Percentiles rank a stretch among this genome's conserved stretches.
phyloP scores from a whole-genome alignment of 2,329 filamentous ascomycete genomes.

The Fusarium vanettenii region DNA sequence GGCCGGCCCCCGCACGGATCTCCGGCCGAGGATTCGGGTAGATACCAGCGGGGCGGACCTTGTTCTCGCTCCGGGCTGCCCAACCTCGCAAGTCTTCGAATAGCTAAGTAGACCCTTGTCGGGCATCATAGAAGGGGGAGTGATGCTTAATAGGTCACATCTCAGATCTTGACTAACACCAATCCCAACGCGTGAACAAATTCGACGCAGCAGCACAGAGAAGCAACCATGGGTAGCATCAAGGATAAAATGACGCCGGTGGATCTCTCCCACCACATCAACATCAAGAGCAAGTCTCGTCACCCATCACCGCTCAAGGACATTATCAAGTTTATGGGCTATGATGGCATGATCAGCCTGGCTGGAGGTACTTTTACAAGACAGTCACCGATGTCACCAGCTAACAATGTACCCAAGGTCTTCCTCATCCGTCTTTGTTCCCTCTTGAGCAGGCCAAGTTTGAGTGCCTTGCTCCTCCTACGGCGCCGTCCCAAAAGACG shows the following conservation, averaged over 20 bases:
- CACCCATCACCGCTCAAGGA: conserved; percentile 49
- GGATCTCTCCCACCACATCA: conserved; percentile 48
- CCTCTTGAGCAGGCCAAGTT: not conserved
- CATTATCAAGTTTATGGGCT: conserved; percentile 48
- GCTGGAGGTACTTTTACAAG: conserved; percentile 42
- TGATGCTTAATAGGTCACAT: not conserved
- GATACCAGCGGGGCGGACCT: not conserved
- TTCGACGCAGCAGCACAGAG: not conserved
- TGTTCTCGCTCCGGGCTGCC: not conserved
- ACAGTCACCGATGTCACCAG: not conserved
- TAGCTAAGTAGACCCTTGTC: not conserved
- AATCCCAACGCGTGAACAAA: not conserved
- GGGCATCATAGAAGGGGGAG: not conserved
- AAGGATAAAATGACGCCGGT: not conserved
- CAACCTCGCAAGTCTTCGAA: not conserved
- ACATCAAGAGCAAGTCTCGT: conserved; percentile 42
- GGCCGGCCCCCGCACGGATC: not conserved
- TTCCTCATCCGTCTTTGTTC: not conserved
- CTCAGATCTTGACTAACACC: not conserved
- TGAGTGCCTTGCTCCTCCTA: not conserved
- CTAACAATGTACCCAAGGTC: not conserved
- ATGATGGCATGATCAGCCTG: conserved; percentile 49
- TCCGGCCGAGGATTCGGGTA: conserved; percentile 1
- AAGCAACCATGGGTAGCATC: not conserved
- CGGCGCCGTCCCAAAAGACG: not conserved